Base-by-base conservation (phyloP, 2,329 filamentous ascomycete genomes). In the Polychaeton citri region DNA sequence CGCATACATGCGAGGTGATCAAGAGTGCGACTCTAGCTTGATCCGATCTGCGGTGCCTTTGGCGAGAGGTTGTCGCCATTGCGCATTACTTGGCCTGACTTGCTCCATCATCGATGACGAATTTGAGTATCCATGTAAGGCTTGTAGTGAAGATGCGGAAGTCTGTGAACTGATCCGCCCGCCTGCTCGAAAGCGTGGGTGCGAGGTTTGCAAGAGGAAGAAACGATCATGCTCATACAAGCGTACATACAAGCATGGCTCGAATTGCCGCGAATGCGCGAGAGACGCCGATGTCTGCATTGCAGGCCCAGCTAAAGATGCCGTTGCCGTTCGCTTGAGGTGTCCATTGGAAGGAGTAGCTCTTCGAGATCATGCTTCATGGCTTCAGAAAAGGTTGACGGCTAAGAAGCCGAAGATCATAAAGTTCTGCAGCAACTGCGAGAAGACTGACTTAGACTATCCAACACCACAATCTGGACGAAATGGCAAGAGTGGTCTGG, bases 81-180 rank as follows among this genome's bases (percentile, higher is more conserved):
- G 60, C 34, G 43, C 46, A 10, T 38, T 48, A 2, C 33, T 55
- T 4, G 35, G 47, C 3, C 20, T 51, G 9, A 34, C 45, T 5
- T 64, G 62, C 38, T 53, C 55, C 1, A 46, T 64, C 3, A 34
- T 60, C 9, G 43, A 56, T 3, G 44, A 57, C 35, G 52, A 52
- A 10, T 39, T 42, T 3, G 34, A 39, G 2, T 64, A 60, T 43
- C 61, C 61, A 3, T 64, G 62, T 42, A 28, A 46, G 7, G 42
- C 42, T 10, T 64, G 62, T 37, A 37, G 31, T 4, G 49, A 49
- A 2, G 46, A 53, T 24, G 43, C 42, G 4, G 33, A 51, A 10
- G 53, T 58, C 10, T 64, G 61, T 38, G 52, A 60, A 12, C 45
- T 61, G 2, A 50, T 58, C 21, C 48, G 45, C 3, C 35, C 50